Evolutionary conservation across 495 filamentous ascomycete species (phyloP), one percentile per base, ranked within the genome.

Genomic region (Aspergillus nidulans): DNA sequence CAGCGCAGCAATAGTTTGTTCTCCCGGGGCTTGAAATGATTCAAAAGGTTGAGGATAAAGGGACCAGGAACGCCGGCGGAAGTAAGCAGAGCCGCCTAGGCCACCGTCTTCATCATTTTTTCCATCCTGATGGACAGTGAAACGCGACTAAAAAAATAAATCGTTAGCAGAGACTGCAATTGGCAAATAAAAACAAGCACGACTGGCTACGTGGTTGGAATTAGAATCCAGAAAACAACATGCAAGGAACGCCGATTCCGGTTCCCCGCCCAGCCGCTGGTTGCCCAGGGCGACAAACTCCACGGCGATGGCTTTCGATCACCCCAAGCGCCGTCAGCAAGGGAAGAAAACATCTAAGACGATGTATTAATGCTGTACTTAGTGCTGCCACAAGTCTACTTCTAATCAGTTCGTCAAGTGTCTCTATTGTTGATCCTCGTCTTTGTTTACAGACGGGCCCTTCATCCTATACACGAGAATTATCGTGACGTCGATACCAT

Each of bases 281-380:
- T 71, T 71, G 66, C 63, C 66, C 50, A 48, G 66, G 66, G 64
- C 56, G 63, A 71, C 66, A 62, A 43, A 52, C 42, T 44, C 54
- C 51, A 56, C 42, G 39, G 47, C 44, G 42, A 50, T 43, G 55
- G 38, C 28, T 36, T 50, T 38, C 36, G 52, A 49, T 53, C 43
- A 23, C 45, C 40, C 39, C 20, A 58, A 45, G 51, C 45, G 50
- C 54, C 59, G 54, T 43, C 49, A 40, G 38, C 38, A 41, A 34
- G n/a, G 20, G 41, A 21, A 41, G 20, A 36, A 38, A 36, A 36
- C 26, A 49, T 4, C 16, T 21, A 30, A 49, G n/a, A 49, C 19
- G 47, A 49, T 6, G 6, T n/a, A 20, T 19, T 26, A 26, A 21
- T n/a, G 6, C 21, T 13, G n/a, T 44, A 34, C 30, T 34, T 34